A percentile compares a stretch with the other conserved stretches of the same genome.
phyloP scores from a whole-genome alignment of 192 early-diverging fungal species.

The Geranomyces michiganensis region DNA sequence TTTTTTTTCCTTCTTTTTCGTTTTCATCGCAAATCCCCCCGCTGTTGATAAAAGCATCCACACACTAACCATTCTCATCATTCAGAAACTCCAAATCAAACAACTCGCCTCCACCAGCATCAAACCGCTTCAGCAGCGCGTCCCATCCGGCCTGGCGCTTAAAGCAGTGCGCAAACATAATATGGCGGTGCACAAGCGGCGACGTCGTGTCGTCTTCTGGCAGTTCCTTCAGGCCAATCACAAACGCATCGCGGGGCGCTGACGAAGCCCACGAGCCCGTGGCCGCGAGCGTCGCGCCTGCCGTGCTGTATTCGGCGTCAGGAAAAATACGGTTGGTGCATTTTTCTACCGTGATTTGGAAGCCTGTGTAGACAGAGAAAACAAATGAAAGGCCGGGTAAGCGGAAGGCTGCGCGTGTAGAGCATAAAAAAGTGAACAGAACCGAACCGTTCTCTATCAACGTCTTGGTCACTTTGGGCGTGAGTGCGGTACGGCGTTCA shows the following conservation, averaged over 20 bases:
- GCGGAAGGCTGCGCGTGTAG: neutral
- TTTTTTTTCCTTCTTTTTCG: no score
- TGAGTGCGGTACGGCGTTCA: conserved; percentile 92
- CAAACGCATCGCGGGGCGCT: conserved; percentile 89
- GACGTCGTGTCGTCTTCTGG: conserved; percentile 86
- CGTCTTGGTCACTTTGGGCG: conserved; percentile 79
- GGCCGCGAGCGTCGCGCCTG: conserved; percentile 79
- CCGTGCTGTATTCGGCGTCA: conserved; percentile 84
- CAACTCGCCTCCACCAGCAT: conserved; percentile 81
- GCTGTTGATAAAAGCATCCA: no score
- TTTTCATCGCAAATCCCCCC: conserved; percentile 41
- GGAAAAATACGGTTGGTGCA: conserved; percentile 84
- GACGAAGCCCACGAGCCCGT: conserved; percentile 77
- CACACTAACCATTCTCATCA: conserved; percentile 49
- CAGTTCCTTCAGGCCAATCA: conserved; percentile 95
- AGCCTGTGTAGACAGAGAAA: conserved; percentile 49
- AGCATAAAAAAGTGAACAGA: neutral
- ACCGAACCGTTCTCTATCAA: conserved; percentile 64
- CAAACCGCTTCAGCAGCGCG: conserved; percentile 83
- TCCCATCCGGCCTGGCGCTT: conserved; percentile 95
- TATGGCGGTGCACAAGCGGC: conserved; percentile 89
- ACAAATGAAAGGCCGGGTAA: neutral
- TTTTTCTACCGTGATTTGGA: conserved; percentile 88
- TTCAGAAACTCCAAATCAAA: conserved; percentile 95
- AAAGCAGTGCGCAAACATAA: conserved; percentile 99